Evolutionary conservation across 2,329 filamentous ascomycete species (phyloP).

Genomic region (Cytospora piceicola): DNA sequence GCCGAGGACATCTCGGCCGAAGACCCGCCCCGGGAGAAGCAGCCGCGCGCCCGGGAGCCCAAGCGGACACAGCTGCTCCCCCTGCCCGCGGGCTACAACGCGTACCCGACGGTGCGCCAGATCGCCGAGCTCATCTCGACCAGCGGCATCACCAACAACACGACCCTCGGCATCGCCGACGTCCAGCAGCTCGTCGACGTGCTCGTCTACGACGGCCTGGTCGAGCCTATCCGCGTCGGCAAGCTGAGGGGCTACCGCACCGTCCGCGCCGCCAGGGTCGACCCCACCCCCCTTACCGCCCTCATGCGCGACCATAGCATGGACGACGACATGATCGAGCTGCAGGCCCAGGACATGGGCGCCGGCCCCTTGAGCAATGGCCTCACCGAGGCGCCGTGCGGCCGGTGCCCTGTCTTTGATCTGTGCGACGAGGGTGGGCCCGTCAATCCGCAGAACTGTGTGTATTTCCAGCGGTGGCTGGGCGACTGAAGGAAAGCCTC

Average conservation of each 20-base stretch:
- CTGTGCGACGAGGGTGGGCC: conserved; percentile 90
- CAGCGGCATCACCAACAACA: conserved; percentile 72
- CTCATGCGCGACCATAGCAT: conserved; percentile 35
- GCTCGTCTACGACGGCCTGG: conserved; percentile 82
- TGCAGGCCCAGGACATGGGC: conserved; percentile 37
- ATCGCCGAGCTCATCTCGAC: conserved; percentile 76
- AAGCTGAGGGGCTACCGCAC: conserved; percentile 58
- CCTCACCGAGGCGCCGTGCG: conserved; percentile 87
- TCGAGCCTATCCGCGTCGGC: conserved; percentile 66
- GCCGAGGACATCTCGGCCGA: conserved; percentile 51
- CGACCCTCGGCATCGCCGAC: conserved; percentile 71
- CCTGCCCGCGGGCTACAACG: conserved; percentile 68
- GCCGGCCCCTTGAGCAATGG: conserved; percentile 63
- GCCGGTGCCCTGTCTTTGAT: conserved; percentile 89
- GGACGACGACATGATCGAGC: conserved; percentile 31
- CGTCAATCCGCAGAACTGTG: conserved; percentile 86
- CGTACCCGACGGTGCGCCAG: conserved; percentile 79
- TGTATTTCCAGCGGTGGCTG: conserved; percentile 90
- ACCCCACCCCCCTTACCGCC: conserved; percentile 37
- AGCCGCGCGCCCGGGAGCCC: conserved; percentile 22
- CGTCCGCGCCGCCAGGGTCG: conserved; percentile 51
- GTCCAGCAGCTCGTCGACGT: conserved; percentile 87
- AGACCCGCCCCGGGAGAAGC: conserved; percentile 33
- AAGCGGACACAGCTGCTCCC: conserved; percentile 52
- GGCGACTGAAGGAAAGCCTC: conserved; percentile 44